Base-by-base conservation (phyloP, 2,329 filamentous ascomycete species). In the Colletotrichum cuscutae region DNA sequence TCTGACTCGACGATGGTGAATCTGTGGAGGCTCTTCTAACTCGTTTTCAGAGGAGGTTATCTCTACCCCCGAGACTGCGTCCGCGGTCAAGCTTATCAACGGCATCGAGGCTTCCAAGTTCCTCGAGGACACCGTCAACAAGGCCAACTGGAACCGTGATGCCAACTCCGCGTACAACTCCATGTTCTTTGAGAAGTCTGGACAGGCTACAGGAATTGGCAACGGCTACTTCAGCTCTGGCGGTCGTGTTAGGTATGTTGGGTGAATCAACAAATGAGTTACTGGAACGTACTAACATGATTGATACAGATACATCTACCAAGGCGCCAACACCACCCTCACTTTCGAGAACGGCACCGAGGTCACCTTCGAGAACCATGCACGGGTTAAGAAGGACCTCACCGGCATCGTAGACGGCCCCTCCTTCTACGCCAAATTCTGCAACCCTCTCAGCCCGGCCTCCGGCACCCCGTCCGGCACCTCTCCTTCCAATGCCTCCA, bases 271-370 rank as follows among this genome's bases (percentile, higher is more conserved):
- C 0, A 32, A 1, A 32, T 1, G 30, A 32, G 8, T 4, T 32
- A 1, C 1, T 32, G 2, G 9, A 32, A 1, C 30, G 30, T 11
- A 32, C 30, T 60, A 19, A 65, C 3, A 35, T 2, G 12, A 2
- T 9, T 28, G 0, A n/a, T 5, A 13, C 28, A 64, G 67, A n/a
- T 63, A 75, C 22, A 65, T 79, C 53, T 80, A 80, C 68, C 77
- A 68, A 5, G 82, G 82, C 26, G 71, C 79, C 57, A 81, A 76
- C 63, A 83, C 82, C 0, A 82, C 78, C 1, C 66, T 84, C 5
- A 81, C 80, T 2, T 84, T 82, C 59, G 78, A 76, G 37, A 83
- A 85, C 74, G 82, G 82, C 59, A 82, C 80, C 6, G 76, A 74
- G 46, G 32, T 76, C 15, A 77, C 77, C 1, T 68, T 79, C 6